Evolutionary conservation across 495 filamentous ascomycete genomes (phyloP), one percentile per base, ranked within the genome.

Genomic region (Neurospora tetrasperma): DNA sequence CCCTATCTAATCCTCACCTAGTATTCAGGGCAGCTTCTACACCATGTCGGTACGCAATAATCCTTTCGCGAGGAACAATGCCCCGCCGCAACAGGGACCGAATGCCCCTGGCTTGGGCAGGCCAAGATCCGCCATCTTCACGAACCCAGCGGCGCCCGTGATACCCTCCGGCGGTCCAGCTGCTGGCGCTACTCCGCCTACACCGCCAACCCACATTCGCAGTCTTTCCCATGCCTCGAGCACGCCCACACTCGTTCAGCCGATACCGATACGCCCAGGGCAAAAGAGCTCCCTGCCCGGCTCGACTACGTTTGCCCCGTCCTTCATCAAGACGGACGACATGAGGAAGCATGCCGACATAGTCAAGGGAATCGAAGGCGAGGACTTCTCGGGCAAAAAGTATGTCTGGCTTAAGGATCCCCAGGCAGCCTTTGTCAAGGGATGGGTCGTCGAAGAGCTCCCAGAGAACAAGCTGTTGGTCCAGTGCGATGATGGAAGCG

Each of bases 361-460:
- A 42, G 89, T 95, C 23, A 87, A 89, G 20, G 91, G 92, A 7
- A 90, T 96, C 70, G 94, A 97, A 80, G 94, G 94, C 68, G 94
- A 97, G 78, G 96, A 98, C 85, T 98, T 99, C 81, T 98, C 96
- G 0, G 96, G 96, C n/a, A 97, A 94, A 81, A 89, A 96, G 84
- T 98, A 98, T 86, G 94, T 99, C 71, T 99, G 96, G 96, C 83
- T 98, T 76, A 90, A 90, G 80, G 94, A 99, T 82, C 85, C 92
- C 1, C 86, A 94, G 78, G 87, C 87, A 73, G 96, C 96, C 6
- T 99, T 99, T 79, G 88, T 97, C 23, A 92, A 93, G 74, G 96
- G 94, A 3, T 93, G 94, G 85, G 90, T 99, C 27, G 85, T 97
- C 71, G 91, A 97, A 76, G 95, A 98, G 72, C 82, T 90, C 41